Evolutionary conservation across 2,329 filamentous ascomycete genomes (phyloP).

Genomic region (Nigrograna mackinnonii): DNA sequence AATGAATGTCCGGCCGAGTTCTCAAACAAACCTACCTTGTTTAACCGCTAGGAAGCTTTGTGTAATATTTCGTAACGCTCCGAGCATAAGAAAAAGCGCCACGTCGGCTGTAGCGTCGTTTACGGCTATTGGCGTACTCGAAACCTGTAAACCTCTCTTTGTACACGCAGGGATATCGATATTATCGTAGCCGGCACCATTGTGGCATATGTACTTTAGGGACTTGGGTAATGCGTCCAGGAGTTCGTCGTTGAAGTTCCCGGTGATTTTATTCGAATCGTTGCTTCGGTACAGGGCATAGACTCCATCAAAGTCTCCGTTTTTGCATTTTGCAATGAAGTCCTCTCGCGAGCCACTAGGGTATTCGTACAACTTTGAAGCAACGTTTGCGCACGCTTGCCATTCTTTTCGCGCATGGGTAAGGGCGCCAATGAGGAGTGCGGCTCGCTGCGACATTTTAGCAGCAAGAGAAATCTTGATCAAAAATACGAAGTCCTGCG

Average conservation of each 20-base stretch:
- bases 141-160: constrained; percentile 47
- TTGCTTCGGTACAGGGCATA: constrained; percentile 64
- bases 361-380: constrained; percentile 54
- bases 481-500: background rate
- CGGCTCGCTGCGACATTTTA: constrained; percentile 38
- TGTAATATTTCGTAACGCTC: constrained; percentile 55
- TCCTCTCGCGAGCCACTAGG: constrained; percentile 56
- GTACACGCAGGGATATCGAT: constrained; percentile 60
- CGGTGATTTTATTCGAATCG: constrained; percentile 54
- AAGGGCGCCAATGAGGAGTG: constrained; percentile 51
- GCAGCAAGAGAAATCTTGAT: background rate
- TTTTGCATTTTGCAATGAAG: constrained; percentile 58
- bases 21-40: constrained; percentile 35
- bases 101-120: constrained; percentile 56
- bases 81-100: constrained; percentile 56
- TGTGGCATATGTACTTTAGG: constrained; percentile 51
- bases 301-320: constrained; percentile 59
- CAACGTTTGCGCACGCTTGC: constrained; percentile 40
- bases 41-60: constrained; percentile 51
- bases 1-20: background rate
- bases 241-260: constrained; percentile 51
- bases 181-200: constrained; percentile 64
- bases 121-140: constrained; percentile 52
- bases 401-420: constrained; percentile 51
- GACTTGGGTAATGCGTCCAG: constrained; percentile 45